Evolutionary conservation across 2,329 filamentous ascomycete genomes (phyloP), one percentile per base, ranked within the genome.

Genomic region (Akanthomyces dipterigenus): DNA sequence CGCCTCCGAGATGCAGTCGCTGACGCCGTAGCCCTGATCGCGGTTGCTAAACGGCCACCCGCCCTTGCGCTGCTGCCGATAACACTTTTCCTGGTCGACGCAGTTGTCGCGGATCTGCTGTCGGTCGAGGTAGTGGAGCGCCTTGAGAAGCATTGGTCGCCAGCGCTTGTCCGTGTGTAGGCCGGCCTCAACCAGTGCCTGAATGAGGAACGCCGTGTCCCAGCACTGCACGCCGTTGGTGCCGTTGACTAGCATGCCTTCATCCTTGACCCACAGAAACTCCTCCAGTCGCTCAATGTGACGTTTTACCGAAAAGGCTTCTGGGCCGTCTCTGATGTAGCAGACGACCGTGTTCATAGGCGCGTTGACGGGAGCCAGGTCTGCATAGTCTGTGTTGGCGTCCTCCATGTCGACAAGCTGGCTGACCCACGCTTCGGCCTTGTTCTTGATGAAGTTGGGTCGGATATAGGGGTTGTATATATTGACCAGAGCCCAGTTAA

Each of bases 221-320:
- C 95, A 99, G 65, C 87, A 89, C 74, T 99, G 95, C 1, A 98
- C 93, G n/a, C 95, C 95, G 67, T 99, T 98, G 9, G 95, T 99
- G 42, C 95, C 95, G 68, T 97, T 97, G 75, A 88, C 88, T 53
- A 98, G 81, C 90, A 99, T 91, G 6, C 95, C 95, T 71, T 97
- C 93, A 38, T 87, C 74, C 65, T 96, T 96, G 55, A 99, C 81
- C 93, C 95, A 99, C 34, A 99, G 75, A 64, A 88, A 96, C 69
- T 99, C 95, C 48, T 90, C 82, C 14, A 96, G 75, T 3, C 91
- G 85, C 68, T 97, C 90, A 9, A 90, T 79, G 69, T 97, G 93
- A 45, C 88, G 83, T 54, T 83, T 82, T 31, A 96, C 87, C 0
- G 87, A 87, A 67, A 81, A 81, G 0, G 89, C 82, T 51, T 88